phyloP scores from a whole-genome alignment of 345 rosid species.

The Raphanus sativus region DNA sequence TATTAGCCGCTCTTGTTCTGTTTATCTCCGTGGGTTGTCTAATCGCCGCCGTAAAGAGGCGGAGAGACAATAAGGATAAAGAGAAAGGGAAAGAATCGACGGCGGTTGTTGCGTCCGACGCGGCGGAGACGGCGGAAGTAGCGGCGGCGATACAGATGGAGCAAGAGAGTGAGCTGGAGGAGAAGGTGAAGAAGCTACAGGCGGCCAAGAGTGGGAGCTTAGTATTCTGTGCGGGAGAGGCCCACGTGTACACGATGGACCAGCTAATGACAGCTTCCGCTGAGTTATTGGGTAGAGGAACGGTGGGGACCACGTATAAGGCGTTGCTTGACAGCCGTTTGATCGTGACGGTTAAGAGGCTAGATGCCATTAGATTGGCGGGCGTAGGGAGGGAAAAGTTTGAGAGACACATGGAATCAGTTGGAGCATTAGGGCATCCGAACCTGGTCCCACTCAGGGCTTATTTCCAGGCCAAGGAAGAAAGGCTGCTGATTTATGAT shows the following conservation, averaged over 20 bases:
- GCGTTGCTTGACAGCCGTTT: slow-evolving; percentile 77
- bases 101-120: slow-evolving; percentile 37
- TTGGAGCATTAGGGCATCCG: slow-evolving; percentile 89
- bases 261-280: slow-evolving; percentile 95
- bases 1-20: slow-evolving; percentile 49
- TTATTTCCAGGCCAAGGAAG: slow-evolving; percentile 79
- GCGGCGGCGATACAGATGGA: slow-evolving; percentile 64
- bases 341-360: slow-evolving; percentile 74
- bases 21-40: slow-evolving; percentile 57
- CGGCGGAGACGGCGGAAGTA: slow-evolving; percentile 48
- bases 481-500: slow-evolving; percentile 79
- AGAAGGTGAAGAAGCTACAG: slow-evolving; percentile 72
- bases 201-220: slow-evolving; percentile 78
- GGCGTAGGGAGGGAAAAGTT: slow-evolving; percentile 57
- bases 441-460: slow-evolving; percentile 89
- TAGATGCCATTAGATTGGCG: slow-evolving; percentile 66
- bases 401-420: slow-evolving; percentile 92
- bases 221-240: slow-evolving; percentile 87
- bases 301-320: slow-evolving; percentile 79
- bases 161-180: slow-evolving; percentile 75
- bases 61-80: slow-evolving; percentile 34
- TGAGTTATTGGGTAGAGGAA: slow-evolving; percentile 86
- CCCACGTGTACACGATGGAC: slow-evolving; percentile 71
- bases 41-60: slow-evolving; percentile 50
- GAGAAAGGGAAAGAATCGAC: slow-evolving; percentile 31